Evolutionary conservation across 345 rosid genomes (phyloP).

Genomic region (Passiflora organensis): DNA sequence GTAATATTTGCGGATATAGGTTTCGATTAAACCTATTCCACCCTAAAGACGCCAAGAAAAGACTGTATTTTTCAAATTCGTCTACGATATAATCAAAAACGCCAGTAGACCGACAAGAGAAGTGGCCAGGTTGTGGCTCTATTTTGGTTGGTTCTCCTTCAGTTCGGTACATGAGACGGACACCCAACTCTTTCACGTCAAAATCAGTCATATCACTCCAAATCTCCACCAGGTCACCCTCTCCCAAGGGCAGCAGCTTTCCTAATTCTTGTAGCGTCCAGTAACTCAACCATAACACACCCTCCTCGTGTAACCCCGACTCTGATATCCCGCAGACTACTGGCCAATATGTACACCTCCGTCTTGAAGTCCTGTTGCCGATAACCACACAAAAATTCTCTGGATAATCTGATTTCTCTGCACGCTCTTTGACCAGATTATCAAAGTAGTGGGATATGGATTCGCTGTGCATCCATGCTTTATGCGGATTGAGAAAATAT

Average conservation of each 20-base stretch:
- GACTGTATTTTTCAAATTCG: too few species aligned
- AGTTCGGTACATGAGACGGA: constrained; percentile 14
- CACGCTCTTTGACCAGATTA: background rate
- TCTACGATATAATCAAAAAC: too few species aligned
- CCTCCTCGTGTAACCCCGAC: background rate
- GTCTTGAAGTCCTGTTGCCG: background rate
- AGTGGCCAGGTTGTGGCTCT: too few species aligned
- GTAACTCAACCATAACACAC: background rate
- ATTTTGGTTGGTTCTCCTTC: too few species aligned
- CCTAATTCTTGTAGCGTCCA: background rate
- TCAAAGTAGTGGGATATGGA: background rate
- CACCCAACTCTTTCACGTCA: background rate
- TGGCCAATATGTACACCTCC: background rate
- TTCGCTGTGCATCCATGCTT: background rate
- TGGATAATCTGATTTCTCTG: too few species aligned
- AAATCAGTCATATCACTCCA: background rate
- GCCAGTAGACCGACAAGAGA: too few species aligned
- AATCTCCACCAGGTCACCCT: background rate
- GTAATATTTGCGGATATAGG: too few species aligned
- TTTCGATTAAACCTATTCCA: too few species aligned
- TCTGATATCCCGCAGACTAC: background rate
- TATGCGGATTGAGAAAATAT: background rate
- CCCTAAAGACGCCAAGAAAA: too few species aligned
- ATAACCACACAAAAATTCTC: too few species aligned
- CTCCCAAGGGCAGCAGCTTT: background rate